Evolutionary conservation across 768 basidiomycete species (phyloP), one percentile per base, ranked within the genome.

Genomic region (Pleurotus tuoliensis): DNA sequence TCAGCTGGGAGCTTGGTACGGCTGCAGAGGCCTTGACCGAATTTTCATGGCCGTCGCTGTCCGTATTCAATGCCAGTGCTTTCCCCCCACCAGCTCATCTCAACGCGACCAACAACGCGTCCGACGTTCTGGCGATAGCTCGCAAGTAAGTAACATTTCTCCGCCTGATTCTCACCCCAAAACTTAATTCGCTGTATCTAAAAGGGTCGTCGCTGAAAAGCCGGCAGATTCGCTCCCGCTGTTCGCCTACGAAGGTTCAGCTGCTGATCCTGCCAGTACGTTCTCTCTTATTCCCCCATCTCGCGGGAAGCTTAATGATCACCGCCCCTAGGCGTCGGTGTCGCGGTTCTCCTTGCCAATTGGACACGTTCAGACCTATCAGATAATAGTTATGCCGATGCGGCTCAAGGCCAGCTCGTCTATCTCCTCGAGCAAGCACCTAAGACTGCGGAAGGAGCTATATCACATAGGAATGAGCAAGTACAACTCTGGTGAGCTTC

Each of bases 1-100:
- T 55, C 38, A 84, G 82, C 59, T 86, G 85, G 85, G 83, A 84
- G 61, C 63, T 80, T 44, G 85, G 84, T 5, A 80, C 76, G n/a
- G 74, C 76, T 38, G 70, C 79, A n/a, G 74, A 86, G 64, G 80
- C 83, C 11, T 63, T 85, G 47, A 75, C 77, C 12, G 84, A 86
- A 63, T 66, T 77, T 27, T 71, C 76, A 38, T 78, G 76, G 69
- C 78, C 82, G 4, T 56, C 67, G 5, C 65, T 83, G 38, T 79
- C 83, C 18, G 78, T 82, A 15, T 84, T 82, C 62, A 66, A 69
- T 43, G 47, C 69, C n/a, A 64, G 62, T 45, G 69, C 76, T 5
- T 69, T 78, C 38, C 76, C 75, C 46, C 79, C 78, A n/a, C 74
- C 78, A 2, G 40, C 58, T 22, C 58, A 55, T 11, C 65, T 73